Conservation (phyloP, 2,329 filamentous ascomycete species). For the Gaeumannomyces tritici region DNA sequence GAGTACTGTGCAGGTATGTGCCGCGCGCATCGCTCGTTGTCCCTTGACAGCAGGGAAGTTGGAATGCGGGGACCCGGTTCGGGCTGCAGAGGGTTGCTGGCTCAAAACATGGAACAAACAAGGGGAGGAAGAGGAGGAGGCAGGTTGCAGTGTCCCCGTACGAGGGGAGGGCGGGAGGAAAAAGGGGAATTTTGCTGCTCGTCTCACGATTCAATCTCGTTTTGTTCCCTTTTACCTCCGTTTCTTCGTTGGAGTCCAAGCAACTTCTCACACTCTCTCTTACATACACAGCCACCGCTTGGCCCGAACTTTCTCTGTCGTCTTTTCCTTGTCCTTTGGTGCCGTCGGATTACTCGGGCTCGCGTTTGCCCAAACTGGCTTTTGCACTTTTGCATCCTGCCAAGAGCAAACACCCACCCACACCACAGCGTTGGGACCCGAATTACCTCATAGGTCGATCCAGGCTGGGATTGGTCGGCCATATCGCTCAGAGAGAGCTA, state of each 20-base stretch:
- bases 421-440: too few species aligned
- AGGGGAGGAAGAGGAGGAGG: too few species aligned
- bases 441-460: not conserved
- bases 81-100: not conserved
- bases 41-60: not conserved
- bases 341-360: not conserved
- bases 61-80: not conserved
- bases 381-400: too few species aligned
- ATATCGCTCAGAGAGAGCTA: not conserved
- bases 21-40: too few species aligned
- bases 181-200: too few species aligned
- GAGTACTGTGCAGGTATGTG: too few species aligned
- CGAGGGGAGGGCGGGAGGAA: too few species aligned
- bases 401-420: too few species aligned
- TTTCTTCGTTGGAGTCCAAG: not conserved
- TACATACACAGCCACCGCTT: not conserved
- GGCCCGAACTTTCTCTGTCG: not conserved
- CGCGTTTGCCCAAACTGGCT: too few species aligned
- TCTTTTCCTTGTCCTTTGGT: not conserved
- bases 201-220: not conserved
- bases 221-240: not conserved
- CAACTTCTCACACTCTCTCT: not conserved
- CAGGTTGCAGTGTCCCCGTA: too few species aligned
- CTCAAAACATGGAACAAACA: not conserved
- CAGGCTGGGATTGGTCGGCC: not conserved